Evolutionary conservation across 2,329 filamentous ascomycete species (phyloP), one percentile per base, ranked within the genome.

Genomic region (Didymella sp.): DNA sequence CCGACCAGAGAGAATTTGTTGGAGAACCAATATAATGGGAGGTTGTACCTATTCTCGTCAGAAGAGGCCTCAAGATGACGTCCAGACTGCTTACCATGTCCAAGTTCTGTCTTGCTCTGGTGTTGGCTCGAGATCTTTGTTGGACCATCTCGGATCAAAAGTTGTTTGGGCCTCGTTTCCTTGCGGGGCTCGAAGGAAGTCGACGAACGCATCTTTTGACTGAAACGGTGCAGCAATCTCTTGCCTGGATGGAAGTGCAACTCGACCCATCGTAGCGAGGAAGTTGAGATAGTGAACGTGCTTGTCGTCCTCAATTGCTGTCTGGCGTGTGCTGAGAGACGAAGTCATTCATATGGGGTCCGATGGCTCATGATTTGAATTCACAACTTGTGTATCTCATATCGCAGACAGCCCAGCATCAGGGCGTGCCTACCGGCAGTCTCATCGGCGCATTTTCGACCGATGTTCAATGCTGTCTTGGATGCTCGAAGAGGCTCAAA

Each of bases 61-160:
- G 30, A 15, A 35, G 5, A 17, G n/a, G 8, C 2, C 3, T 11
- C n/a, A 12, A 19, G 3, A 4, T 4, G 11, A 2, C 13, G 6
- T 6, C 13, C 6, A n/a, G 5, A 7, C 11, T 22, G 22, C 50
- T 45, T 28, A 62, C 67, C 67, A 68, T n/a, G 67, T 67, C 67
- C 67, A 69, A 4, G 64, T 70, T 28, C 66, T 59, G 22, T 69
- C 57, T 28, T 66, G 58, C 3, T 62, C 56, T 17, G 62, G 57
- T 6, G 67, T 67, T 22, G 67, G 67, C 37, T 67, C 64, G 13
- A 69, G 60, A 56, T 69, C 66, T 55, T 64, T 68, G 37, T 69
- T 69, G 2, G 63, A 67, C 66, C 64, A 69, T 60, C 31, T 63
- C 31, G 61, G 40, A 31, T 68, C 56, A 2, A 67, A 54, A 5